phyloP scores from a whole-genome alignment of 1,284 basidiomycete genomes.

The Naganishia liquefaciens region DNA sequence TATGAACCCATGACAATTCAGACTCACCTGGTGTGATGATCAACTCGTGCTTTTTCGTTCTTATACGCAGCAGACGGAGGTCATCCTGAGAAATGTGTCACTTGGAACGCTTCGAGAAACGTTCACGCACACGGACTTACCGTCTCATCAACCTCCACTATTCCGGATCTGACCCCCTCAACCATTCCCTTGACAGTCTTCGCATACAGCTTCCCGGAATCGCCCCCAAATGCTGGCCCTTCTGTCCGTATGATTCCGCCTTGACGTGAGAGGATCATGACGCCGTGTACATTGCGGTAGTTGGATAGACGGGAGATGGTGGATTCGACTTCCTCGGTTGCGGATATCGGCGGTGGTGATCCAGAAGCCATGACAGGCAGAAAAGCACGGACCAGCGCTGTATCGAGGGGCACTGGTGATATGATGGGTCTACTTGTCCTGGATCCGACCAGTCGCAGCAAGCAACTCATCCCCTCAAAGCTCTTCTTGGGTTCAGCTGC shows the following conservation, averaged over 20 bases:
- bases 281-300: constrained; percentile 81
- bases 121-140: constrained; percentile 51
- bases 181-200: constrained; percentile 75
- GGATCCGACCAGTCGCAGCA: no score
- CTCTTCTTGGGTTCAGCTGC: no score
- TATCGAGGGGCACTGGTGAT: no score
- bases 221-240: constrained; percentile 83
- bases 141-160: constrained; percentile 63
- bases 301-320: constrained; percentile 73
- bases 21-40: constrained; percentile 87
- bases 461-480: no score
- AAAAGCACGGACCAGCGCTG: not conserved
- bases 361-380: not conserved
- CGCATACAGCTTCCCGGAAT: constrained; percentile 77
- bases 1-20: no score
- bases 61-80: constrained; percentile 81
- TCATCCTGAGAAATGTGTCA: constrained; percentile 65
- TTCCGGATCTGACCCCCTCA: constrained; percentile 69
- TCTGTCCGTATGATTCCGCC: constrained; percentile 69
- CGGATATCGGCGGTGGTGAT: not conserved
- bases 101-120: no score
- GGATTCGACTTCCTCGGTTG: constrained; percentile 63
- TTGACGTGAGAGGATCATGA: constrained; percentile 70
- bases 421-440: no score
- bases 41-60: constrained; percentile 85